These are phyloP conservation scores for Drechslerella stenobrocha DNA, from an alignment of 2,329 filamentous ascomycete species.

Conservation along the genomic window DNA sequence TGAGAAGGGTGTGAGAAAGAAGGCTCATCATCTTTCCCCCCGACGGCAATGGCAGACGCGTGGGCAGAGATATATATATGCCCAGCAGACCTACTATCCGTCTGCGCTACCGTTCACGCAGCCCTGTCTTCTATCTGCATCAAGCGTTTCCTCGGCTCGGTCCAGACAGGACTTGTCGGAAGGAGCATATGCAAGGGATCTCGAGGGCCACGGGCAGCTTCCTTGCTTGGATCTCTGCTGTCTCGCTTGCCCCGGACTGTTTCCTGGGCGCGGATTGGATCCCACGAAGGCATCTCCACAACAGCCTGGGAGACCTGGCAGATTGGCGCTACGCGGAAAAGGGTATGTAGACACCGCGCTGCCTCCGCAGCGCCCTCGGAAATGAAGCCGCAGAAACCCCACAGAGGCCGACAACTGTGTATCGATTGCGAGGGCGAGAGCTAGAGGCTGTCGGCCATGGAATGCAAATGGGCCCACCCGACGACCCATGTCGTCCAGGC, in stretches of 20 bases:
- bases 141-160: background rate
- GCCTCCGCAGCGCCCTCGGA: background rate
- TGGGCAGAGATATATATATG: too few relatives aligned
- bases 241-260: slow-evolving; percentile 34
- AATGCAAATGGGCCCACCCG: background rate
- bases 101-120: too few relatives aligned
- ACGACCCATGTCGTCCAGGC: too few relatives aligned
- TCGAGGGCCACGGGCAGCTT: slow-evolving; percentile 7
- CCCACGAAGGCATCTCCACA: background rate
- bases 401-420: too few relatives aligned
- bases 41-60: too few relatives aligned
- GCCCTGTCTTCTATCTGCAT: too few relatives aligned
- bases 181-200: background rate
- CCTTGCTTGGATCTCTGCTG: slow-evolving; percentile 30
- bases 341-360: background rate
- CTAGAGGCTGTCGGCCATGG: background rate
- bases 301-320: background rate
- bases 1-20: too few relatives aligned
- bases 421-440: too few relatives aligned
- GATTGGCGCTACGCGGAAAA: too few relatives aligned
- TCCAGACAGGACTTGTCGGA: background rate
- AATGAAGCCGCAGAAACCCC: background rate
- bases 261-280: background rate
- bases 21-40: too few relatives aligned
- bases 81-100: too few relatives aligned